Percentiles rank a stretch among this genome's conserved stretches.
phyloP scores from a whole-genome alignment of 306 rosid genomes.

The Vachellia pachyceras region DNA sequence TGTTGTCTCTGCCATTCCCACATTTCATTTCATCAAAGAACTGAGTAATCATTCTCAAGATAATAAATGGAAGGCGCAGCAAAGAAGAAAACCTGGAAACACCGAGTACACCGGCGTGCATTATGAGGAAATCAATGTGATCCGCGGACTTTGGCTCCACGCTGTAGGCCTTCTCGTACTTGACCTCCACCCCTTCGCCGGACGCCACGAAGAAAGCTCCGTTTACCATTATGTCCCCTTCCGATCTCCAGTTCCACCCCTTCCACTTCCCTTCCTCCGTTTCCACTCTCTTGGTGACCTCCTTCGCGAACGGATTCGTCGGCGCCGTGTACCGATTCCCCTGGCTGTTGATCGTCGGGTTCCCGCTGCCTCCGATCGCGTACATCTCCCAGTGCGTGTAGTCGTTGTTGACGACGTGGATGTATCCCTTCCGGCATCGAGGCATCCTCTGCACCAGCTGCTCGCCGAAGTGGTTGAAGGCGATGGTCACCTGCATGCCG shows the following conservation, averaged over 20 bases:
- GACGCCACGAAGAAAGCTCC: conserved; percentile 87
- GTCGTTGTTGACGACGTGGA: conserved; percentile 92
- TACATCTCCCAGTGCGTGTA: conserved; percentile 95
- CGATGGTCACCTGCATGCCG: conserved; percentile 94
- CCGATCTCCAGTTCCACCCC: conserved; percentile 95
- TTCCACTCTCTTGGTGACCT: conserved; percentile 85
- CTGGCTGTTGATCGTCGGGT: conserved; percentile 91
- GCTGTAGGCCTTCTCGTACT: conserved; percentile 91
- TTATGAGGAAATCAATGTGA: conserved; percentile 65
- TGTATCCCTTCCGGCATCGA: conserved; percentile 80
- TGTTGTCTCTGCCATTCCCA: conserved; percentile 43
- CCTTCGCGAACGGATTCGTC: conserved; percentile 67
- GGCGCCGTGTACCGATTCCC: conserved; percentile 89
- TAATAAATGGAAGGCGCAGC: not conserved
- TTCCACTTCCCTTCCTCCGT: conserved; percentile 67
- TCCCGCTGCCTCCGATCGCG: conserved; percentile 92
- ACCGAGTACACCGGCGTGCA: conserved; percentile 84
- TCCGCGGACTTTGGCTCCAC: conserved; percentile 88
- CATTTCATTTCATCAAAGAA: not conserved
- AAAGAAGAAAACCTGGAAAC: conserved; percentile 57
- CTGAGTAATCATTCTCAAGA: not conserved
- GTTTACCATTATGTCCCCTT: conserved; percentile 84
- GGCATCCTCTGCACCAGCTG: conserved; percentile 90
- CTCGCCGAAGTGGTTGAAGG: conserved; percentile 90
- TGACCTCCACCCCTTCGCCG: conserved; percentile 69